Base-by-base conservation (phyloP, 1,284 basidiomycete genomes). In the Boletus smithii region DNA sequence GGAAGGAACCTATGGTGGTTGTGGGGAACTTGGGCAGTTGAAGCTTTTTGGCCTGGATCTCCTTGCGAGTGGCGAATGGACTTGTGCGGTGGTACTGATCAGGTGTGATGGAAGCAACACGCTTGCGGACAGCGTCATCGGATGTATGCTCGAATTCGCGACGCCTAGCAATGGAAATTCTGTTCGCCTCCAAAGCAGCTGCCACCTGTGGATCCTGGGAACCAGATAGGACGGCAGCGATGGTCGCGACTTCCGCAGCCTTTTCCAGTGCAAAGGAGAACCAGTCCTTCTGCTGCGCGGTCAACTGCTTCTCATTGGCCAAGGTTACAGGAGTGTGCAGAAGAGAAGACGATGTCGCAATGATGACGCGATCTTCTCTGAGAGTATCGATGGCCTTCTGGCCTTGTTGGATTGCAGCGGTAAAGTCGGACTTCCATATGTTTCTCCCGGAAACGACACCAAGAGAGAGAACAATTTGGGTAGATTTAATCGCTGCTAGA, bases 261-360 rank as follows among this genome's bases (percentile, higher is more conserved):
- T 99, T 99, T 80, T 99, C 95, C 55, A 91, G 78, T 54, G 97
- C 97, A 70, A 99, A 99, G 16, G 97, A 91, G 79, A 99, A 95
- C 97, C 97, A 99, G 70, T 97, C 93, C 72, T 88, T 88, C 69
- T 97, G 91, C 71, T 97, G 83, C 32, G 79, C 65, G 46, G 89
- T 88, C 66, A 99, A 81, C 77, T 95, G 94, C 65, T 80, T 91
- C 81, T 99, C 97, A 46, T 86, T 88, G 53, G 85, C 86, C 65
- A 97, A 81, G 49, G 95, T 95, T 69, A 99, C 93, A 44, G 97
- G 97, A 44, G 91, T 98, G 81, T 99, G 97, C 60, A 98, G 86
- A 63, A 99, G 89, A 49, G 97, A 98, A 32, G 95, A 98, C 10
- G 95, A 98, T 44, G 97, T 95, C 29, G 93, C 93, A 63, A 97